Evolutionary conservation across 768 basidiomycete genomes (phyloP).

Genomic region (Mycena polygramma): DNA sequence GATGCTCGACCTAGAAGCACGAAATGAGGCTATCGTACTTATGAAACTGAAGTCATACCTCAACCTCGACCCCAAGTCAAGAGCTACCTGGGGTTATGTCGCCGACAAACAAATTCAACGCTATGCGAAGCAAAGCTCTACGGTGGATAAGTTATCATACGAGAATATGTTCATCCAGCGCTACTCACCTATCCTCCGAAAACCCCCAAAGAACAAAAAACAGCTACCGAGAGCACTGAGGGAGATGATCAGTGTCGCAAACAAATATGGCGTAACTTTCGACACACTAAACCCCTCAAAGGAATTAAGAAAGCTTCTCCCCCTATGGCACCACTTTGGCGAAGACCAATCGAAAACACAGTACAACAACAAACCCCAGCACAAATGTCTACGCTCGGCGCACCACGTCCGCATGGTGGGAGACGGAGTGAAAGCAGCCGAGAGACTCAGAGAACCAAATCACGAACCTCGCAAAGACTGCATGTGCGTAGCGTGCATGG

Average conservation of each 20-base stretch:
- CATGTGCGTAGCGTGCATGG: not conserved
- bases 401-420: not conserved
- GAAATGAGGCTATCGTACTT: constrained; percentile 45
- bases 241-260: constrained; percentile 38
- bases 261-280: constrained; percentile 36
- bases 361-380: not conserved
- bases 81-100: constrained; percentile 46
- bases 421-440: not conserved
- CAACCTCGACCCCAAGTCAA: not conserved
- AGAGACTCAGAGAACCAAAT: not conserved
- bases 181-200: constrained; percentile 35
- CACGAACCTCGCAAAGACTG: not conserved
- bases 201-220: not conserved
- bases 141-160: constrained; percentile 14
- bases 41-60: constrained; percentile 45
- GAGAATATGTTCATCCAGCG: constrained; percentile 45
- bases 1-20: constrained; percentile 40
- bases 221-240: constrained; percentile 30
- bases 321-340: constrained; percentile 50
- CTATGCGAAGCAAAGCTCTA: not conserved
- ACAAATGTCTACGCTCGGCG: not conserved
- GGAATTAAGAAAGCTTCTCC: constrained; percentile 34
- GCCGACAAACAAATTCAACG: constrained; percentile 42
- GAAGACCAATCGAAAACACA: constrained; percentile 1
- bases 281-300: constrained; percentile 32